phyloP scores from a whole-genome alignment of 2,329 filamentous ascomycete genomes.

The Fusarium agapanthi region DNA sequence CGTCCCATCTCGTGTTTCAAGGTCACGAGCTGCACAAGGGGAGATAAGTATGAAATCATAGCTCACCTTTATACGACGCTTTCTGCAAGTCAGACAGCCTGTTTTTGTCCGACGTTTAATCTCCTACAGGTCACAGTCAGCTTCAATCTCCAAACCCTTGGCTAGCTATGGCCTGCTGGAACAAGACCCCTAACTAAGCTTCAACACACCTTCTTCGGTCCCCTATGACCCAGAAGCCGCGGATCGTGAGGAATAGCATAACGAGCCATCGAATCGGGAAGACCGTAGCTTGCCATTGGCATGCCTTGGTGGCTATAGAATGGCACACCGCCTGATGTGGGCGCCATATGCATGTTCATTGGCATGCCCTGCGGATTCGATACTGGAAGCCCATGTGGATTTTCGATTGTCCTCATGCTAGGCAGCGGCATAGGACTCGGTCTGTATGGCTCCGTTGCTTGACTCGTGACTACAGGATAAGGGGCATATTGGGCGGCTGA shows the following conservation, averaged over 20 bases:
- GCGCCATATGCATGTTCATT: slow-evolving; percentile 46
- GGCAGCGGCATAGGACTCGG: slow-evolving; percentile 47
- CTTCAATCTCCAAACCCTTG: slow-evolving; percentile 8
- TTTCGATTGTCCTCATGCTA: slow-evolving; percentile 54
- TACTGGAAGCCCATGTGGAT: slow-evolving; percentile 38
- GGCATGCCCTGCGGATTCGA: slow-evolving; percentile 50
- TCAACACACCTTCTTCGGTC: slow-evolving; percentile 66
- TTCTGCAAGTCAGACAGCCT: slow-evolving; percentile 69
- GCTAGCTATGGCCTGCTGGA: background rate
- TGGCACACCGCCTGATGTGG: slow-evolving; percentile 46
- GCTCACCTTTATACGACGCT: slow-evolving; percentile 69
- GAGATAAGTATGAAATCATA: slow-evolving; percentile 35
- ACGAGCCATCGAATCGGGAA: slow-evolving; percentile 55
- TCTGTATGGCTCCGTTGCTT: slow-evolving; percentile 44
- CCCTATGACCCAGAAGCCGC: slow-evolving; percentile 57
- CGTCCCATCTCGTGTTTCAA: slow-evolving; percentile 15
- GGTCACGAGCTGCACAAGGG: slow-evolving; percentile 8
- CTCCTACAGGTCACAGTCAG: slow-evolving; percentile 54
- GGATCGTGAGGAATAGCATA: slow-evolving; percentile 61
- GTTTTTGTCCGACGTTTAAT: slow-evolving; percentile 71
- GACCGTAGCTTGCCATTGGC: slow-evolving; percentile 50
- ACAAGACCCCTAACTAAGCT: background rate
- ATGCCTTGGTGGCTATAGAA: slow-evolving; percentile 55
- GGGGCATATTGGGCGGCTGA: slow-evolving; percentile 44
- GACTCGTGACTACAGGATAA: slow-evolving; percentile 43